Evolutionary conservation across 192 early-diverging fungal species (phyloP).

Genomic region (Mortierella antarctica): DNA sequence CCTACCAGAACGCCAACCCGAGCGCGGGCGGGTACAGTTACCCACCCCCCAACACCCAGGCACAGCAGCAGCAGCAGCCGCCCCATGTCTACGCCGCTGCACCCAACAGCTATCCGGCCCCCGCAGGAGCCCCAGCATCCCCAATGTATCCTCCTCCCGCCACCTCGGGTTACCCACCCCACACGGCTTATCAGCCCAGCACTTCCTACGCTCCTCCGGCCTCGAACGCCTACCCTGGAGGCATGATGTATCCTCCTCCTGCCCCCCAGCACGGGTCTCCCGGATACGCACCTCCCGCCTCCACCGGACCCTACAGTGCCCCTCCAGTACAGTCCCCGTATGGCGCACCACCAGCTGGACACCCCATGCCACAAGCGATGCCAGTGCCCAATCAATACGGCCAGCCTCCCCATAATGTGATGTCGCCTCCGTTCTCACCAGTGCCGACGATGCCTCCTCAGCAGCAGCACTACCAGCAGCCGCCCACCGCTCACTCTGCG

Average conservation of each 20-base stretch:
- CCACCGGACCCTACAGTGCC: constrained; percentile 12
- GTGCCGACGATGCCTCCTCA: neutral
- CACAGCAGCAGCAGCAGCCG: neutral
- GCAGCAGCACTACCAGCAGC: constrained; percentile 7
- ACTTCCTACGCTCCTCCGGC: constrained; percentile 5
- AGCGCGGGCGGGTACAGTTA: neutral
- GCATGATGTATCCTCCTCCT: constrained; percentile 36
- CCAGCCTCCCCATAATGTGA: neutral
- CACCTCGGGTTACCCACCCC: neutral
- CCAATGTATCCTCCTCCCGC: constrained; percentile 4
- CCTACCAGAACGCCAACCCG: constrained; percentile 29
- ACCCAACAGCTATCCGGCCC: constrained; percentile 3
- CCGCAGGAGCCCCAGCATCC: constrained; percentile 4
- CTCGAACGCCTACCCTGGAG: constrained; percentile 12
- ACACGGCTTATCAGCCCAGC: neutral
- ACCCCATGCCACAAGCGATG: constrained; percentile 9
- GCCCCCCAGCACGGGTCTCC: constrained; percentile 7
- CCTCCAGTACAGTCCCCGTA: constrained; percentile 19
- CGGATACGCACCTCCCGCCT: neutral
- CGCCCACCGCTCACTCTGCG: neutral
- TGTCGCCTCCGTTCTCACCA: neutral
- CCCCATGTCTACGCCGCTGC: neutral
- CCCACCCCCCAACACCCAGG: constrained; percentile 12
- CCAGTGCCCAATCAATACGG: constrained; percentile 26
- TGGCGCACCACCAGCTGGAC: constrained; percentile 4